Evolutionary conservation across 2,329 filamentous ascomycete species (phyloP), one percentile per base, ranked within the genome.

Genomic region (Cladosporium oxysporum): DNA sequence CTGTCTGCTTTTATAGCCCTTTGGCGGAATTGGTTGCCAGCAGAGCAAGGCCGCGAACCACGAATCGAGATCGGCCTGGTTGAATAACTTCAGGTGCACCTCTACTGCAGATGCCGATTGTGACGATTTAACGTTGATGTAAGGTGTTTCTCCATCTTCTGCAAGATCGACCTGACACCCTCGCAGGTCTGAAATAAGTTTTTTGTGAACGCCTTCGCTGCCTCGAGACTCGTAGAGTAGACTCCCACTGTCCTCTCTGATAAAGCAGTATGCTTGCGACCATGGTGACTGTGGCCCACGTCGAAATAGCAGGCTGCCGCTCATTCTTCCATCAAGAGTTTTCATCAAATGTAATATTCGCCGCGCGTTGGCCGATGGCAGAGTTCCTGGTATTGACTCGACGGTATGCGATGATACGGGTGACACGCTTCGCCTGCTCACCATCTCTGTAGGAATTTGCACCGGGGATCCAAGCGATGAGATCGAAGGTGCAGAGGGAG

Each of bases 1-100:
- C 79, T 83, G 85, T 29, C 82, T 86, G 66, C 82, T 83, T 68
- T 81, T 78, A 18, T 85, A 79, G 14, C 83, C 83, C 12, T 83
- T 83, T 1, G 88, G 87, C 28, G 87, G 85, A 66, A 92, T 82
- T 69, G 92, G 90, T 76, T 93, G 90, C 91, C 91, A 95, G 75
- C 90, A 92, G 35, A 94, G 82, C 53, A 95, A 78, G 8, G 91
- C 91, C 16, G 91, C 91, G 65, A 93, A 86, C 91, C 91, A 95
- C 26, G 89, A 82, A 71, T 94, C 90, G 69, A 90, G 87, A 72
- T 94, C 90, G 23, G 88, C 85, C 35, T 84, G 78, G 2, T 84
- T 83, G 10, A 86, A 76, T 16, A 91, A 90, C 41, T 88, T 85
- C 66, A 95, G 79, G 63, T 90, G 81, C 52, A 92, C 80, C 69